phyloP scores from a whole-genome alignment of 805 yeast genomes.

The Ogataea haglerorum region DNA sequence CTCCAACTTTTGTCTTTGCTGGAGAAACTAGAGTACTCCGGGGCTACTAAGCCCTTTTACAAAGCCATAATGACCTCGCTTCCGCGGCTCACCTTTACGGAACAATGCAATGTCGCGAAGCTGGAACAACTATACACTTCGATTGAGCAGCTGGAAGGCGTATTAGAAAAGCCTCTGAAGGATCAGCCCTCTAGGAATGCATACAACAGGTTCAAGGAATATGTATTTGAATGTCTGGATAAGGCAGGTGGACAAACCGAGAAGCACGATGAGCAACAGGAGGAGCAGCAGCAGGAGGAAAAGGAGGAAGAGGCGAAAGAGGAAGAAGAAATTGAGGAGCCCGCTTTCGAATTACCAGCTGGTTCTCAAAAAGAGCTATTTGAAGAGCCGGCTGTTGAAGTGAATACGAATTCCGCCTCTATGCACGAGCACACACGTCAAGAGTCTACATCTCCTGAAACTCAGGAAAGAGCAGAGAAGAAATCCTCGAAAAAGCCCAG shows the following conservation, averaged over 20 bases:
- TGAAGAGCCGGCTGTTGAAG: no score
- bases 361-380: neutral
- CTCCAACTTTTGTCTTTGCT: conserved; percentile 51
- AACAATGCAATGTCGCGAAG: conserved; percentile 19
- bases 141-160: conserved; percentile 26
- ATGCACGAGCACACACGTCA: no score
- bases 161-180: conserved; percentile 25
- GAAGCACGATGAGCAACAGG: conserved; percentile 3
- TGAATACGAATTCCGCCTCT: no score
- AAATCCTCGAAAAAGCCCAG: neutral
- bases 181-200: conserved; percentile 24
- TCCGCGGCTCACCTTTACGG: conserved; percentile 44
- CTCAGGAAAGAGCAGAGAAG: neutral
- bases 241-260: conserved; percentile 15
- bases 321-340: conserved; percentile 3
- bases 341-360: neutral
- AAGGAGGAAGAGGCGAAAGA: conserved; percentile 11
- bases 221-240: conserved; percentile 26
- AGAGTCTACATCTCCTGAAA: no score
- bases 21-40: conserved; percentile 45
- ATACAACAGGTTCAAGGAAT: conserved; percentile 24
- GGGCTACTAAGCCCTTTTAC: conserved; percentile 47
- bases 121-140: conserved; percentile 23
- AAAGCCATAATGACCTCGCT: conserved; percentile 52
- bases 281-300: conserved; percentile 5